Evolutionary conservation across 2,329 filamentous ascomycete genomes (phyloP).

Genomic region (Sarocladium oryzae): DNA sequence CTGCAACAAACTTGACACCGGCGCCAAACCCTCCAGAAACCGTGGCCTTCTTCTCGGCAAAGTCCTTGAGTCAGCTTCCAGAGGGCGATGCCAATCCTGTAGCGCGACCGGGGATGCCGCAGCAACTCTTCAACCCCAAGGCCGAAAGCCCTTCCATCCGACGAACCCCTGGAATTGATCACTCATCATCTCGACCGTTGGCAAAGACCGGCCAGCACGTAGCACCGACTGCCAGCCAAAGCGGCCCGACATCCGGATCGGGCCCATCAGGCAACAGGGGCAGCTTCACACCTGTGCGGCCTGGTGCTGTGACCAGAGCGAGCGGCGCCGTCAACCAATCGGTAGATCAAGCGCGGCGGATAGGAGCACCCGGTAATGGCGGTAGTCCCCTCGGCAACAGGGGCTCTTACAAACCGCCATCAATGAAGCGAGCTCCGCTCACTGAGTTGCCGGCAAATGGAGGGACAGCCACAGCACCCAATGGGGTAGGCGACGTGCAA

Average conservation of each 20-base stretch:
- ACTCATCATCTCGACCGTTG: slow-evolving; percentile 68
- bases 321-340: slow-evolving; percentile 44
- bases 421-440: slow-evolving; percentile 49
- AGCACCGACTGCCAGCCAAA: slow-evolving; percentile 26
- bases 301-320: slow-evolving; percentile 23
- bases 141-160: slow-evolving; percentile 78
- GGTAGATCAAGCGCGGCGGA: slow-evolving; percentile 47
- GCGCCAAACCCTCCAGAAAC: slow-evolving; percentile 27
- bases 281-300: slow-evolving; percentile 25
- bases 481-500: background rate
- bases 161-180: slow-evolving; percentile 83
- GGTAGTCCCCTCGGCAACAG: slow-evolving; percentile 54
- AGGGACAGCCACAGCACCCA: slow-evolving; percentile 16
- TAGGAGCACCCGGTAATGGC: slow-evolving; percentile 49
- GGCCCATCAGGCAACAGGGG: slow-evolving; percentile 15
- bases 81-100: slow-evolving; percentile 22
- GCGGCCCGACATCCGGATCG: slow-evolving; percentile 17
- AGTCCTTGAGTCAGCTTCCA: slow-evolving; percentile 52
- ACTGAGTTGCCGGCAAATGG: slow-evolving; percentile 45
- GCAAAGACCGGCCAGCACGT: slow-evolving; percentile 50
- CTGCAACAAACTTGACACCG: background rate
- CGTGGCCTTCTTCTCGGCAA: slow-evolving; percentile 65
- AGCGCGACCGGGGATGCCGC: slow-evolving; percentile 12
- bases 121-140: slow-evolving; percentile 63
- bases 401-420: slow-evolving; percentile 51